Evolutionary conservation across 805 yeast genomes (phyloP).

Genomic region (Suhomyces faveliae): DNA sequence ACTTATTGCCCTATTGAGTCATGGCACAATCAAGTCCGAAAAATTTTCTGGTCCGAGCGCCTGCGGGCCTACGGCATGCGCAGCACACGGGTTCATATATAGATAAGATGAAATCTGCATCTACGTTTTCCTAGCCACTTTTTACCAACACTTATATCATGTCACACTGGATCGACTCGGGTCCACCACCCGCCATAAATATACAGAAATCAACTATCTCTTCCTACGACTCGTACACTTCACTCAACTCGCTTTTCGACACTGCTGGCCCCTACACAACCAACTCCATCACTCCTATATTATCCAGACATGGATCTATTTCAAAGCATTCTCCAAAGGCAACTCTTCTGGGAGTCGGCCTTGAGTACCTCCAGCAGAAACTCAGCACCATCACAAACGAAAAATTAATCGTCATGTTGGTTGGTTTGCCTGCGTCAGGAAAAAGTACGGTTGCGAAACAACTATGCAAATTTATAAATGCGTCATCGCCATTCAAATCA

Average conservation of each 20-base stretch:
- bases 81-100: background rate
- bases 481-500: conserved; percentile 20
- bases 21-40: conserved; percentile 10
- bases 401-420: conserved; percentile 29
- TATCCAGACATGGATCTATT: conserved; percentile 10
- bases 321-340: conserved; percentile 6
- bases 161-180: background rate
- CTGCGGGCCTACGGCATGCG: background rate
- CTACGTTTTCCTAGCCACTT: no score
- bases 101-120: background rate
- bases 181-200: background rate
- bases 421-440: conserved; percentile 44
- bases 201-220: background rate
- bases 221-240: conserved; percentile 18
- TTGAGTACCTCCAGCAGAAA: background rate
- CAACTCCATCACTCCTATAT: conserved; percentile 18
- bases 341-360: background rate
- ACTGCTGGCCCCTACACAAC: conserved; percentile 7
- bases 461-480: conserved; percentile 28
- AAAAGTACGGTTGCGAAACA: conserved; percentile 40
- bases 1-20: conserved; percentile 1
- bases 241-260: conserved; percentile 33
- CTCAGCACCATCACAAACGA: conserved; percentile 8
- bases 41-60: conserved; percentile 7
- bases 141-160: no score